Base-by-base conservation (phyloP, 2,329 filamentous ascomycete species). In the Ascochyta koolunga region DNA sequence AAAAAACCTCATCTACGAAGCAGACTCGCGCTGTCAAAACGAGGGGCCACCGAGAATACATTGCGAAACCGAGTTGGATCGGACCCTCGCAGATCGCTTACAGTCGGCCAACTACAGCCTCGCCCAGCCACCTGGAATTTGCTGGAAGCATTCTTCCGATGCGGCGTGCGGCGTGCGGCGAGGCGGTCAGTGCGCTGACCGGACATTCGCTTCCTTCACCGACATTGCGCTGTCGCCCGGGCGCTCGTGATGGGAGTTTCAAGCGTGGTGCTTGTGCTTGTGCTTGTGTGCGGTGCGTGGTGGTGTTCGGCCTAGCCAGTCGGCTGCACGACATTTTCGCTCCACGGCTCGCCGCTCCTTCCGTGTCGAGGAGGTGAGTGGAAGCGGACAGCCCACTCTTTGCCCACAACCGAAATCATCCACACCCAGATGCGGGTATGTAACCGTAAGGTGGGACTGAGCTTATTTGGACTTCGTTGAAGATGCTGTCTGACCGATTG, bases 361-460 rank as follows among this genome's bases (percentile, higher is more conserved):
- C 65, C 61, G 48, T 32, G 47, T 59, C 64, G 56, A 59, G 49
- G 8, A 54, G 44, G 44, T 44, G 50, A 54, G 45, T 54, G 40
- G 51, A 58, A 58, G 58, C 60, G 60, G 59, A 62, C 58, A 62
- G 56, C 60, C 61, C 58, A 65, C 60, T 54, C 59, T 62, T 51
- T 48, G 58, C 59, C 62, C 60, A 64, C 55, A 59, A 36, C 51
- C 60, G 58, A 59, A 60, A 60, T 55, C 59, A 54, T 56, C 44
- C 54, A 54, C 56, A 60, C 62, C 65, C 63, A 64, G 60, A 66
- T 57, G 44, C 58, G 53, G 60, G 58, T 59, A 59, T 59, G 63
- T 54, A 65, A 65, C 60, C 62, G 62, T 58, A 61, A 42, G 61
- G 65, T 67, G 65, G 66, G 66, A 66, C 65, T 64, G 66, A 68